A percentile compares a stretch with the other conserved stretches of the same genome.
These are phyloP conservation scores for Apiospora phragmitis DNA, from an alignment of 2,329 filamentous ascomycete genomes.

Conservation along the genomic window DNA sequence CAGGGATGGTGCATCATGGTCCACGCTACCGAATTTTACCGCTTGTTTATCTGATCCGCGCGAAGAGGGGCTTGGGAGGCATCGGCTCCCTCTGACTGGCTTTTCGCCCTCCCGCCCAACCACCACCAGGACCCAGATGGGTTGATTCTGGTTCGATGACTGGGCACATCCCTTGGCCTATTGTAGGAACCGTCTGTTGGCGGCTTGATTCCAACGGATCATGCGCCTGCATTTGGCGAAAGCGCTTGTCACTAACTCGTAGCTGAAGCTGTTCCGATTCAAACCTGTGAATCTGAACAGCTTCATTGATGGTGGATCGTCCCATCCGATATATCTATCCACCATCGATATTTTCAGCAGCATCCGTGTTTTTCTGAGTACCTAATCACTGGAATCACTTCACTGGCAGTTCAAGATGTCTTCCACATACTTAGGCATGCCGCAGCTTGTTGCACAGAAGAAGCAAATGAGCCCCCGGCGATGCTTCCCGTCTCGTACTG, in stretches of 20 bases:
- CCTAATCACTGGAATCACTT: not conserved
- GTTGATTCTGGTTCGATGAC: not conserved
- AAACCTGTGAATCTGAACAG: not conserved
- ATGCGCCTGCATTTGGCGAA: not conserved
- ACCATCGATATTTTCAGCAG: not conserved
- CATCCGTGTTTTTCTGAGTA: not conserved
- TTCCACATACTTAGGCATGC: not conserved
- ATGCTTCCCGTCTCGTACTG: not conserved
- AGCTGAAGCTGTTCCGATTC: no score
- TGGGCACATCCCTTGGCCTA: not conserved
- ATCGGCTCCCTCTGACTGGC: not conserved
- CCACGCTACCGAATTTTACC: slow-evolving; percentile 1
- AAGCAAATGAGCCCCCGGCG: not conserved
- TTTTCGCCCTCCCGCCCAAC: not conserved
- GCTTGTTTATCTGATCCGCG: slow-evolving; percentile 3
- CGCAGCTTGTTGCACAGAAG: not conserved
- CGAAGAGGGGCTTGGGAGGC: not conserved
- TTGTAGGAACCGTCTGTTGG: not conserved
- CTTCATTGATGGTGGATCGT: not conserved
- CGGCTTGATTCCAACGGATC: not conserved
- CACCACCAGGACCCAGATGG: not conserved
- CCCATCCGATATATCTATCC: not conserved
- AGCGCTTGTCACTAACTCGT: not conserved
- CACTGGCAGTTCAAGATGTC: not conserved
- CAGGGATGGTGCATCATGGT: not conserved